Evolutionary conservation across 768 basidiomycete species (phyloP).

Genomic region (Daedaleopsis sinensis): DNA sequence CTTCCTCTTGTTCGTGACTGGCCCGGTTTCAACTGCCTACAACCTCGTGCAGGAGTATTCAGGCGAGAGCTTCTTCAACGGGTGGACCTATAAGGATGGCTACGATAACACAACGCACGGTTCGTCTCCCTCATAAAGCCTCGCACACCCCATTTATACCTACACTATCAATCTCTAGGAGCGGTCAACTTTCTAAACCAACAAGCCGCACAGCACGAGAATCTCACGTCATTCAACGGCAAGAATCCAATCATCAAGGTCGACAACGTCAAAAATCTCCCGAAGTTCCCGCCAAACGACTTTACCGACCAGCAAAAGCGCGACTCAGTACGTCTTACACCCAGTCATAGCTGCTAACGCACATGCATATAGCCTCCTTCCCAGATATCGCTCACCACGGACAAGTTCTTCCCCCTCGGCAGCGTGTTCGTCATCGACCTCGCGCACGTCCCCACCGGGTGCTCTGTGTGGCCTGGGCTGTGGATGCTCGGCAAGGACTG

Average conservation of each 20-base stretch:
- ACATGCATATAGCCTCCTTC: background rate
- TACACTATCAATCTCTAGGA: conserved; percentile 50
- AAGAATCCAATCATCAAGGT: conserved; percentile 73
- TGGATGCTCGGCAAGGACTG: conserved; percentile 40
- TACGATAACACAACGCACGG: conserved; percentile 37
- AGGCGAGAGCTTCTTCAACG: conserved; percentile 44
- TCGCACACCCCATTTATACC: background rate
- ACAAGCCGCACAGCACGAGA: conserved; percentile 47
- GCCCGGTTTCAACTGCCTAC: conserved; percentile 1
- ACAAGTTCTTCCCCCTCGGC: conserved; percentile 31
- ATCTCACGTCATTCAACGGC: conserved; percentile 59
- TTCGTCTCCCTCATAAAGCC: conserved; percentile 11
- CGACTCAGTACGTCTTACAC: conserved; percentile 51
- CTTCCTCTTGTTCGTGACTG: too few species aligned
- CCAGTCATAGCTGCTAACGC: background rate
- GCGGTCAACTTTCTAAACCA: conserved; percentile 62
- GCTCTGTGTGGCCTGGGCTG: conserved; percentile 42
- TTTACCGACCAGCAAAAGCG: conserved; percentile 49
- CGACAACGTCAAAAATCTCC: conserved; percentile 58
- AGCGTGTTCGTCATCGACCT: conserved; percentile 50
- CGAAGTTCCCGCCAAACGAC: conserved; percentile 33
- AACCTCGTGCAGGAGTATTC: conserved; percentile 38
- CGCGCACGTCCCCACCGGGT: conserved; percentile 56
- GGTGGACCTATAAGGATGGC: conserved; percentile 34
- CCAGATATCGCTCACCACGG: conserved; percentile 45